Conservation (phyloP, 768 basidiomycete genomes). For the Dacryopinax spathularia region DNA sequence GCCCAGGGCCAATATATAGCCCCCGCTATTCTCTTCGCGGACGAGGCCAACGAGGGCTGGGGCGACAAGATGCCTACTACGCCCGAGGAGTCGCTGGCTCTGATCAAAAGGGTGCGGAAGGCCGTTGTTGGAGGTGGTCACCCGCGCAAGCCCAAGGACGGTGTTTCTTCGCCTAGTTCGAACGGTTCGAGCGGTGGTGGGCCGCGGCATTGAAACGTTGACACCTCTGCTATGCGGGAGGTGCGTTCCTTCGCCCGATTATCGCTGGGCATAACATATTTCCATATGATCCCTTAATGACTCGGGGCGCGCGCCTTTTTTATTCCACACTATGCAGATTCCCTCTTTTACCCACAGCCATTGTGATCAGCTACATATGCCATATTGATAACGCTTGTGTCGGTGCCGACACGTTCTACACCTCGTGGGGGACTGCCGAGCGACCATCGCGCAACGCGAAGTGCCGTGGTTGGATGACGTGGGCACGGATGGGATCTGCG, state of each 20-base stretch:
- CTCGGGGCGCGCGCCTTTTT: background rate
- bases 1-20: background rate
- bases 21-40: background rate
- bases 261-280: background rate
- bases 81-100: slow-evolving; percentile 1
- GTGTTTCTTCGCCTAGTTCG: background rate
- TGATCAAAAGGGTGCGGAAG: slow-evolving; percentile 2
- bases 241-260: background rate
- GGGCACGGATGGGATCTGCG: background rate
- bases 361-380: background rate
- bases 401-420: background rate
- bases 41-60: slow-evolving; percentile 1
- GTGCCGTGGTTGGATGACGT: background rate
- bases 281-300: background rate
- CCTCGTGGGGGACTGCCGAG: background rate
- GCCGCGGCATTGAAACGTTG: background rate
- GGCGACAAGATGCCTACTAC: background rate
- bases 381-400: background rate
- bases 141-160: slow-evolving; percentile 2
- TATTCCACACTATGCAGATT: background rate
- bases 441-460: background rate
- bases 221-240: no score
- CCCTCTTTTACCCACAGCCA: background rate
- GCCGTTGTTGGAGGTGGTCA: background rate
- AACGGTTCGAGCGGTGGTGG: background rate